phyloP scores from a whole-genome alignment of 768 basidiomycete genomes.

The Pisolithus albus region DNA sequence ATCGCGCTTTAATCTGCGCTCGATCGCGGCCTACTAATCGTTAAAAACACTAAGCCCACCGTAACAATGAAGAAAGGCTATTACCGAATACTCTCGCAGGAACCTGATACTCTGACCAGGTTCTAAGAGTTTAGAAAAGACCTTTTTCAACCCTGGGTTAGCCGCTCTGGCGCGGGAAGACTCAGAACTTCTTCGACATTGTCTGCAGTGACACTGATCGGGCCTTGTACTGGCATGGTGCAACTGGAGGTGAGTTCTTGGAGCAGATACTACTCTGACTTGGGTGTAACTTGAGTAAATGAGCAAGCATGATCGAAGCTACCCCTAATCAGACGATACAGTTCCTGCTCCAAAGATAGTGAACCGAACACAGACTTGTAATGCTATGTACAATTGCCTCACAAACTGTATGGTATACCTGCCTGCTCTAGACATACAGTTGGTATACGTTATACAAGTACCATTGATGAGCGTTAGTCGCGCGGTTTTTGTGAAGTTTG shows the following conservation, averaged over 20 bases:
- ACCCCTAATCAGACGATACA: too few relatives aligned
- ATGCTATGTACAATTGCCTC: too few relatives aligned
- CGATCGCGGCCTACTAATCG: constrained; percentile 10
- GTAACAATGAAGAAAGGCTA: neutral
- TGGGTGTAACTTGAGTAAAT: neutral
- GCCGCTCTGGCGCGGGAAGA: constrained; percentile 4
- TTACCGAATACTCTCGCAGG: constrained; percentile 13
- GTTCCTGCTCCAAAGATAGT: too few relatives aligned
- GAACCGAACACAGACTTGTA: too few relatives aligned
- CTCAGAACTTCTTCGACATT: constrained; percentile 15
- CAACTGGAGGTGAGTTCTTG: neutral
- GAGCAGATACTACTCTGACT: neutral
- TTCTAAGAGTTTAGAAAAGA: constrained; percentile 20
- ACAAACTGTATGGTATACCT: too few relatives aligned
- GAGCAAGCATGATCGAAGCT: too few relatives aligned
- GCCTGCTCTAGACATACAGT: too few relatives aligned
- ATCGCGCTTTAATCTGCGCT: constrained; percentile 1
- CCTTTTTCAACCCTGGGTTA: constrained; percentile 12
- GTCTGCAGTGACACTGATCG: constrained; percentile 11
- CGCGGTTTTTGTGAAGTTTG: too few relatives aligned
- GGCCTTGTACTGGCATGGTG: neutral
- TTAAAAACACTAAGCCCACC: neutral
- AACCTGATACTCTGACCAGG: constrained; percentile 17
- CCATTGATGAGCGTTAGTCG: too few relatives aligned
- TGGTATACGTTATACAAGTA: too few relatives aligned